phyloP scores from a whole-genome alignment of 2,329 filamentous ascomycete genomes.

The Colletotrichum sublineola region DNA sequence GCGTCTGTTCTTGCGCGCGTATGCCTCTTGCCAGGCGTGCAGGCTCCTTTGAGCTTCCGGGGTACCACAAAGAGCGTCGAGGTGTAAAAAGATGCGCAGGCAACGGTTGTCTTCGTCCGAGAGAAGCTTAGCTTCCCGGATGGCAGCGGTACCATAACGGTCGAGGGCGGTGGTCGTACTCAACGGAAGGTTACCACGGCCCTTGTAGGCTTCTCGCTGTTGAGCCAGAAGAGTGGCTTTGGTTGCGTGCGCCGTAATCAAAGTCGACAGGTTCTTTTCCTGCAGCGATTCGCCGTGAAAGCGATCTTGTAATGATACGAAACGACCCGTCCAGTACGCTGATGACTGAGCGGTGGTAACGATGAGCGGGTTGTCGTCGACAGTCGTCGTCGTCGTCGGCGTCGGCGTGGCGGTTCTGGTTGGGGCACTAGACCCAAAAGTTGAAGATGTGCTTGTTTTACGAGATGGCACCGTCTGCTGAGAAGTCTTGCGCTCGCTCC shows the following conservation, averaged over 20 bases:
- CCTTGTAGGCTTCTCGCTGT: conserved; percentile 20
- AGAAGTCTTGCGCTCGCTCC: conserved; percentile 29
- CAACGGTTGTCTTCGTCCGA: conserved; percentile 39
- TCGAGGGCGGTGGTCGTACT: conserved; percentile 39
- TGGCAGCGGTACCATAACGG: conserved; percentile 16
- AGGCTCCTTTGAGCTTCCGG: conserved; percentile 63
- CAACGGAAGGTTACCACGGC: conserved; percentile 33
- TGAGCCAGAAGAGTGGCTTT: conserved; percentile 18
- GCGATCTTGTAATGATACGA: conserved; percentile 69
- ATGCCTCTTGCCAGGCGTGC: conserved; percentile 62
- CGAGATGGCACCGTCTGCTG: conserved; percentile 17
- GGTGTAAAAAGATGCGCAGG: conserved; percentile 57
- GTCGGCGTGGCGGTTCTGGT: conserved; percentile 22
- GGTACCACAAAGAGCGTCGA: conserved; percentile 62
- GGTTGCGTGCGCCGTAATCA: conserved; percentile 34
- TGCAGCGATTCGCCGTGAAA: conserved; percentile 55
- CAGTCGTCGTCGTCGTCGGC: neutral
- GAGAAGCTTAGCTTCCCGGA: conserved; percentile 20
- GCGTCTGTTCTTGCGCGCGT: conserved; percentile 58
- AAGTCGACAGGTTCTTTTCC: conserved; percentile 17
- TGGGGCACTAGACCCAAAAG: conserved; percentile 29
- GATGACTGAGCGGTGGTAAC: conserved; percentile 60
- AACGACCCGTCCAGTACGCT: conserved; percentile 74
- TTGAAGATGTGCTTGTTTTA: conserved; percentile 40
- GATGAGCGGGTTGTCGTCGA: conserved; percentile 39